Evolutionary conservation across 345 rosid genomes (phyloP).

Genomic region (Acer saccharum): DNA sequence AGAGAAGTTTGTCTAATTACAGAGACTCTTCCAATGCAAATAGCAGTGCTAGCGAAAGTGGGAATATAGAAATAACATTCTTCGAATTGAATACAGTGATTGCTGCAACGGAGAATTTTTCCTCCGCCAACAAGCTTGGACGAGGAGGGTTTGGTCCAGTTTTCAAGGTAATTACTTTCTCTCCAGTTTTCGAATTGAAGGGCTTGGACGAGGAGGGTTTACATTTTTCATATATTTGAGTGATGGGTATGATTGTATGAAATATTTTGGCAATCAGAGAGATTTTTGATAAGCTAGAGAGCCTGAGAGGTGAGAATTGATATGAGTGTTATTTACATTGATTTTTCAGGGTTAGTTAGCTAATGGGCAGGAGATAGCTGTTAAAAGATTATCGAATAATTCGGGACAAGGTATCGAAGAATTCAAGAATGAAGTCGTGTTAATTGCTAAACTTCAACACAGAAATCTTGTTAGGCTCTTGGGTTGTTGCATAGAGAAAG

Average conservation of each 20-base stretch:
- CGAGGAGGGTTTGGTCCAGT: constrained; percentile 32
- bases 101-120: constrained; percentile 30
- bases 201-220: too few species aligned
- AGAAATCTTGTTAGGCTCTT: constrained; percentile 27
- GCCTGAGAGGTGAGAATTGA: constrained; percentile 8
- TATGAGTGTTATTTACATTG: constrained; percentile 12
- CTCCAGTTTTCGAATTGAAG: too few species aligned
- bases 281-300: constrained; percentile 22
- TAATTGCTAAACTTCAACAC: constrained; percentile 22
- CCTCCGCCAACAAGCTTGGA: constrained; percentile 27
- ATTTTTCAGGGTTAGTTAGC: not conserved
- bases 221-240: too few species aligned
- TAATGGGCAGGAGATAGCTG: not conserved
- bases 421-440: constrained; percentile 7
- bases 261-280: too few species aligned
- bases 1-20: not conserved
- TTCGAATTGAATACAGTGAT: constrained; percentile 10
- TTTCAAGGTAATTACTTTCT: constrained; percentile 24
- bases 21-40: not conserved
- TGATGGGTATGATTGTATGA: too few species aligned
- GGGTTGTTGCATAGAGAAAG: constrained; percentile 25
- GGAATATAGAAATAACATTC: constrained; percentile 18
- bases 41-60: not conserved
- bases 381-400: not conserved
- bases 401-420: not conserved